phyloP scores from a whole-genome alignment of 2,329 filamentous ascomycete genomes.

The Cladosporium sp. region DNA sequence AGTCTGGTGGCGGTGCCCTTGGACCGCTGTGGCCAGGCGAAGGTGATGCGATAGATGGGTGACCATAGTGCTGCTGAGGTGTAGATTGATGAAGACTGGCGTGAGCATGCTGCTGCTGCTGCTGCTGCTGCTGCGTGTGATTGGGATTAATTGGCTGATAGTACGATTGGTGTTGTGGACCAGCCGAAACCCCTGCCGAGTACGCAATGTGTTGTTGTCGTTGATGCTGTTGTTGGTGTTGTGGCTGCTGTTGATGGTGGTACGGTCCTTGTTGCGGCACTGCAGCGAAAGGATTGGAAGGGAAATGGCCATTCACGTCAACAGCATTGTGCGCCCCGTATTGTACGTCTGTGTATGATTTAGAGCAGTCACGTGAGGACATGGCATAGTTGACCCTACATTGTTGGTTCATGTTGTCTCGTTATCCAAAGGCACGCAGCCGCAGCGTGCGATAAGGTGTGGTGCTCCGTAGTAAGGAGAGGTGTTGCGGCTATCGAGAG shows the following conservation, averaged over 20 bases:
- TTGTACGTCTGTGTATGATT: not conserved
- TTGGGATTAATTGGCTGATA: constrained; percentile 7
- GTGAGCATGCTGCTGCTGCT: not conserved
- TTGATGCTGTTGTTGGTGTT: constrained; percentile 12
- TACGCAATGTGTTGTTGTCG: not conserved
- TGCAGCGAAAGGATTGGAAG: not conserved
- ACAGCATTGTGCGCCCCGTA: constrained; percentile 1
- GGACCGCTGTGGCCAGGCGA: constrained; percentile 18
- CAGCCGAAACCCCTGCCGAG: not conserved
- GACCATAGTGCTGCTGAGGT: constrained; percentile 4
- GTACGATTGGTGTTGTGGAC: constrained; percentile 14
- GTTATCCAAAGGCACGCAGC: not conserved
- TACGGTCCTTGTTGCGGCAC: constrained; percentile 1
- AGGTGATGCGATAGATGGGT: not conserved
- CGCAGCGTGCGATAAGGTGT: not conserved
- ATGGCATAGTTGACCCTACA: not conserved
- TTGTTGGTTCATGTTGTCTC: not conserved
- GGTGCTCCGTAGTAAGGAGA: not conserved
- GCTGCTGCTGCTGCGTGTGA: constrained; percentile 1
- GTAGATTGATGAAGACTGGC: not conserved
- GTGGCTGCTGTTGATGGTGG: constrained; percentile 15
- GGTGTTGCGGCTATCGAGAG: not conserved
- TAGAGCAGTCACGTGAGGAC: not conserved
- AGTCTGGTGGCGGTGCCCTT: constrained; percentile 24
- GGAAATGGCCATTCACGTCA: not conserved